A percentile compares a stretch with the other conserved stretches of the same genome.
These are phyloP conservation scores for Diaporthe ilicicola DNA, from an alignment of 2,329 filamentous ascomycete species.

Conservation along the genomic window DNA sequence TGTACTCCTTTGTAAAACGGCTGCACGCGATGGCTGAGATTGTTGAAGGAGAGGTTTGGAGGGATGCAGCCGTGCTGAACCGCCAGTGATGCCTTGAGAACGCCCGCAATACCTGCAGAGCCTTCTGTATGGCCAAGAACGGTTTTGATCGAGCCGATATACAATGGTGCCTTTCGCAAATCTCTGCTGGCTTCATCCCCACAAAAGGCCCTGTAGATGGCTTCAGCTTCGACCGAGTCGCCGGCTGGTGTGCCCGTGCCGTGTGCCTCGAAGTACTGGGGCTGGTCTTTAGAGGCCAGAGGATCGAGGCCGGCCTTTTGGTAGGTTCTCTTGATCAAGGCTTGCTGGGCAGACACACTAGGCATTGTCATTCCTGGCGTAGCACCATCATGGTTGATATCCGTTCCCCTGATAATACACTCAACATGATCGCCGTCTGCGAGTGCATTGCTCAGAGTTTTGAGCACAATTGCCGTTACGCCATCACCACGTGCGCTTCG, in stretches of 20 bases:
- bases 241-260: slow-evolving; percentile 40
- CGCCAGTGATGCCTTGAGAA: slow-evolving; percentile 48
- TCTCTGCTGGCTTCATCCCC: background rate
- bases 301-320: slow-evolving; percentile 46
- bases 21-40: slow-evolving; percentile 44
- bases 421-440: slow-evolving; percentile 42
- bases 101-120: slow-evolving; percentile 49
- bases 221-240: slow-evolving; percentile 43
- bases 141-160: slow-evolving; percentile 45
- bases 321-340: slow-evolving; percentile 51
- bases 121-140: slow-evolving; percentile 53
- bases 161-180: slow-evolving; percentile 27
- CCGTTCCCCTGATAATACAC: slow-evolving; percentile 53
- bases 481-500: too few species aligned
- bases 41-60: slow-evolving; percentile 47
- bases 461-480: slow-evolving; percentile 52
- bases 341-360: slow-evolving; percentile 47
- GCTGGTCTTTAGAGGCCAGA: slow-evolving; percentile 37
- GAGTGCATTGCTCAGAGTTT: slow-evolving; percentile 6
- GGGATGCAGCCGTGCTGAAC: slow-evolving; percentile 46
- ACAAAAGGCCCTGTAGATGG: slow-evolving; percentile 44
- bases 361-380: slow-evolving; percentile 57
- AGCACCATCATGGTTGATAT: slow-evolving; percentile 55
- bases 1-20: slow-evolving; percentile 40
- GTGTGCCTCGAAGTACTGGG: slow-evolving; percentile 52